Evolutionary conservation across 2,329 filamentous ascomycete species (phyloP).

Genomic region (Colletotrichum sp.): DNA sequence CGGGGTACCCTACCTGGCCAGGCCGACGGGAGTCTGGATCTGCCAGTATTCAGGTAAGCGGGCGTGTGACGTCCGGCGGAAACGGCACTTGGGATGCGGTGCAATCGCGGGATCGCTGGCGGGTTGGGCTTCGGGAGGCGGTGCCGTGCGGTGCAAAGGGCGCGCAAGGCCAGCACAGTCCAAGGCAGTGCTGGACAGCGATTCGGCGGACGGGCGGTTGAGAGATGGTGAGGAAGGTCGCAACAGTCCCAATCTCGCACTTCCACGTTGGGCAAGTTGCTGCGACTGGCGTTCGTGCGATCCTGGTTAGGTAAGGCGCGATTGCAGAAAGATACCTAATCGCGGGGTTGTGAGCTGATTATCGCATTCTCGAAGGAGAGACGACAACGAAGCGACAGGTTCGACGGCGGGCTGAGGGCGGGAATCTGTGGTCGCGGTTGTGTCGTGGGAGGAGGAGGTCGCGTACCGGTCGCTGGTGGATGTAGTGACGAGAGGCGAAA

Average conservation of each 20-base stretch:
- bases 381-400: background rate
- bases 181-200: background rate
- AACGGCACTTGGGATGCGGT: background rate
- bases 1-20: conserved; percentile 24
- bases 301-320: conserved; percentile 18
- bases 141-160: background rate
- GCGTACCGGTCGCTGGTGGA: background rate
- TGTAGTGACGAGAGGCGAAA: background rate
- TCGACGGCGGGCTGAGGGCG: background rate
- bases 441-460: background rate
- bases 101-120: background rate
- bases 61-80: conserved; percentile 11
- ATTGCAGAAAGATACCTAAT: background rate
- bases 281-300: conserved; percentile 7
- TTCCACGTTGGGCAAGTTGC: conserved; percentile 12
- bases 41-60: conserved; percentile 6
- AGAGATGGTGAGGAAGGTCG: background rate
- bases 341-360: conserved; percentile 11
- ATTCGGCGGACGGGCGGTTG: background rate
- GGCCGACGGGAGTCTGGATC: conserved; percentile 8
- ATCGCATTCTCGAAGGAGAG: background rate
- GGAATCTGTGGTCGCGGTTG: background rate
- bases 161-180: background rate
- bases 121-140: background rate
- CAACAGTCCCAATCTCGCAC: conserved; percentile 5